Evolutionary conservation across 2,329 filamentous ascomycete species (phyloP).

Genomic region (Colletotrichum tofieldiae): DNA sequence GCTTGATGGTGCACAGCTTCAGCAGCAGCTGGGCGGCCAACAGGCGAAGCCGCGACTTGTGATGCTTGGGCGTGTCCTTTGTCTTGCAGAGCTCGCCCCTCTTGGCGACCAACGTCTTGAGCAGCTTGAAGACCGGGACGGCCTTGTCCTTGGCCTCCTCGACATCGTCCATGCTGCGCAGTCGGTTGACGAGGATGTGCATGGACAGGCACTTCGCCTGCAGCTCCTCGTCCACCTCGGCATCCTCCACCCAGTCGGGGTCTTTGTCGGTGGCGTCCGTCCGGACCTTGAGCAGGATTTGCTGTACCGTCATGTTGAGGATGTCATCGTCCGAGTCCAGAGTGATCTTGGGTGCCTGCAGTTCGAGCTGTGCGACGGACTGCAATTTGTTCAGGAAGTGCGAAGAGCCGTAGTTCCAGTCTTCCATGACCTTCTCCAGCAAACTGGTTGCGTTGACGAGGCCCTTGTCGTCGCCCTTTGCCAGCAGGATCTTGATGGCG

Average conservation of each 20-base stretch:
- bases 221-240: slow-evolving; percentile 83
- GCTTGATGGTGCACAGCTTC: slow-evolving; percentile 85
- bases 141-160: slow-evolving; percentile 72
- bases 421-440: slow-evolving; percentile 80
- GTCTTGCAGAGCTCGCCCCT: slow-evolving; percentile 86
- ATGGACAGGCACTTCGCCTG: slow-evolving; percentile 87
- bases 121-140: slow-evolving; percentile 81
- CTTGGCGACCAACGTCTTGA: slow-evolving; percentile 82
- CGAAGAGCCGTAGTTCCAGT: slow-evolving; percentile 80
- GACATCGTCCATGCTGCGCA: slow-evolving; percentile 73
- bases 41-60: slow-evolving; percentile 86
- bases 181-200: slow-evolving; percentile 87
- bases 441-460: slow-evolving; percentile 89
- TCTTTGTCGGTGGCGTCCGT: slow-evolving; percentile 71
- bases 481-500: slow-evolving; percentile 90
- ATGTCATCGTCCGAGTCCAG: slow-evolving; percentile 84
- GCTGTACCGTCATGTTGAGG: slow-evolving; percentile 81
- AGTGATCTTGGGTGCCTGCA: slow-evolving; percentile 81
- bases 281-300: slow-evolving; percentile 81
- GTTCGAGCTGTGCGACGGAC: slow-evolving; percentile 81
- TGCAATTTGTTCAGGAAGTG: slow-evolving; percentile 84
- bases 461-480: slow-evolving; percentile 80
- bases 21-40: slow-evolving; percentile 85
- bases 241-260: slow-evolving; percentile 78
- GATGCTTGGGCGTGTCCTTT: slow-evolving; percentile 81